Percentiles rank a stretch among this genome's conserved stretches.
These are phyloP conservation scores for Cordyceps tenuipes DNA, from an alignment of 2,329 filamentous ascomycete species.

Conservation along the genomic window DNA sequence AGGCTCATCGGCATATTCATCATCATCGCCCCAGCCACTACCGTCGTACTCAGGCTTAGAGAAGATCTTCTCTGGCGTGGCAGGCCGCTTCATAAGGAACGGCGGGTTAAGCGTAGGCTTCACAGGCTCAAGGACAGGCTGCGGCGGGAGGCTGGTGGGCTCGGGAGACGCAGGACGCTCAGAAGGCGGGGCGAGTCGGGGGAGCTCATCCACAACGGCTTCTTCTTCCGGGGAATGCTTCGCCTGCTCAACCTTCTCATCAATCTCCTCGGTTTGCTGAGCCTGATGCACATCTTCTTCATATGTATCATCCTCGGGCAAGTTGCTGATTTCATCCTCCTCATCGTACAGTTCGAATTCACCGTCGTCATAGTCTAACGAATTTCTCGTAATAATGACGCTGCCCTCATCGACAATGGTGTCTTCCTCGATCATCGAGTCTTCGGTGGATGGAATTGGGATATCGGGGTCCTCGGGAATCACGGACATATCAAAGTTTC, in stretches of 20 bases:
- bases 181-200: not conserved
- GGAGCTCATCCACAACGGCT: conserved; percentile 28
- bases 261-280: conserved; percentile 11
- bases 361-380: conserved; percentile 53
- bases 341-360: conserved; percentile 57
- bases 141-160: not conserved
- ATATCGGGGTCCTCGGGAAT: conserved; percentile 73
- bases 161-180: not conserved
- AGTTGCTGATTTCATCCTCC: conserved; percentile 44
- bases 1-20: conserved; percentile 51
- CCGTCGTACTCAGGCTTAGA: conserved; percentile 58
- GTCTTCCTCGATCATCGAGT: conserved; percentile 49
- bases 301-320: conserved; percentile 43
- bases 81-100: conserved; percentile 27
- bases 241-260: not conserved
- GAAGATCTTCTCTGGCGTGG: conserved; percentile 40
- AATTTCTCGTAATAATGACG: conserved; percentile 59
- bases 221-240: conserved; percentile 14
- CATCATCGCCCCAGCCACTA: conserved; percentile 49
- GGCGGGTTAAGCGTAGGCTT: conserved; percentile 4
- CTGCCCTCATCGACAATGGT: conserved; percentile 47
- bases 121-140: not conserved
- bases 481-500: conserved; percentile 40
- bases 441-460: conserved; percentile 80
- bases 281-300: not conserved